Base-by-base conservation (phyloP, 495 filamentous ascomycete genomes). In the Chaetomium tenue region DNA sequence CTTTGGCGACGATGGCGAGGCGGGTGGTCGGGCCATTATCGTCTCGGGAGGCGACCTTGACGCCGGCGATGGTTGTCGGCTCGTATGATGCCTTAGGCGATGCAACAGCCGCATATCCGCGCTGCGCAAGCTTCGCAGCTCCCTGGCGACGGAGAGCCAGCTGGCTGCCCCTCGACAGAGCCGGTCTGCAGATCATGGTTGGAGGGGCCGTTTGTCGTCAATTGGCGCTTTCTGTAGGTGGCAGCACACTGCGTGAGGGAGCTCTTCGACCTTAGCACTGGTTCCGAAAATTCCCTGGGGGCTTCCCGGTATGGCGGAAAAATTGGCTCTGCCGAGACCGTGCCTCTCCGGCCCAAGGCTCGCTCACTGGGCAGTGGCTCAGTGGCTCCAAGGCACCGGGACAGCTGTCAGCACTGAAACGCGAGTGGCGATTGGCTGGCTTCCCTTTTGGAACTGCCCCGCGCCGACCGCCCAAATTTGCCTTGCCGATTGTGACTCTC, bases 21-120 rank as follows among this genome's bases (percentile, higher is more conserved):
- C 89, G 91, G 52, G 91, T 91, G 59, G 92, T 96, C 68, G 92
- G 91, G 28, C 92, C 92, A 64, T 86, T 82, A 64, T 92, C 82
- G 78, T 97, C 92, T 79, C 93, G 83, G 79, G 89, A 89, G 70
- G 92, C 92, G 63, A 95, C 82, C 84, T 96, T 98, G 76, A 98
- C 82, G 70, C 94, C 92, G 68, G 84, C 82, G 74, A 89, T 84
- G 77, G 93, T 90, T 72, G 90, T 85, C 69, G 88, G 88, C 73
- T 95, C 87, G 84, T 95, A 99, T 75, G 89, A 87, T 78, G 92
- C 91, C 68, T 83, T 68, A 71, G 72, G 66, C 86, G 91, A 90
- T 66, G 86, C 87, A 70, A 90, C 87, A 70, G 91, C 89, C 72
- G 93, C 93, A 75, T 95, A 88, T 63, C 85, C 86, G 74, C 86